Evolutionary conservation across 2,329 filamentous ascomycete species (phyloP).

Genomic region (Leptographium procerum): DNA sequence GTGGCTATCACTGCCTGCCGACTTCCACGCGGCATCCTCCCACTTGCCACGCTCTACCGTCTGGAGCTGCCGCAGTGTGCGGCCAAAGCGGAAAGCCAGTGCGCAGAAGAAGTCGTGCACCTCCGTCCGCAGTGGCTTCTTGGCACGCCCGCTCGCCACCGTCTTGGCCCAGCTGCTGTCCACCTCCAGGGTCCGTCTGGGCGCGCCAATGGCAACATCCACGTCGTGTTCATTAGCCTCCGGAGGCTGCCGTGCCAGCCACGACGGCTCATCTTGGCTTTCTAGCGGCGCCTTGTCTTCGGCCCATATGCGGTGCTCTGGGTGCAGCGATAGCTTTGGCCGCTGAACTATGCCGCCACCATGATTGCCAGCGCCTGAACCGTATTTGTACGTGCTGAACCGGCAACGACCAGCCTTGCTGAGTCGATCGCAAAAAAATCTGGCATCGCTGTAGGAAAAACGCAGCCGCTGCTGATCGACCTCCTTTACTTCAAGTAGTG

Average conservation of each 20-base stretch:
- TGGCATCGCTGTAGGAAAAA: conserved; percentile 20
- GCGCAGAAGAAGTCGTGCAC: conserved; percentile 16
- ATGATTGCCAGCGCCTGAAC: conserved; percentile 6
- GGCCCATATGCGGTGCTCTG: conserved; percentile 17
- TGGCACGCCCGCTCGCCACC: conserved; percentile 1
- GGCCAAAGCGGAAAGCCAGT: conserved; percentile 18
- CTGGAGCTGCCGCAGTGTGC: conserved; percentile 15
- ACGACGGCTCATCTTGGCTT: neutral
- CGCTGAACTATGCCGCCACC: conserved; percentile 18
- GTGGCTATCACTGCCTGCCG: neutral
- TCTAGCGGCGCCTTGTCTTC: neutral
- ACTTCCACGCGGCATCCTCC: neutral
- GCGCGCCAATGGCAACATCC: conserved; percentile 11
- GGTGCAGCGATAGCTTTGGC: conserved; percentile 17
- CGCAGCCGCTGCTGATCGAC: conserved; percentile 10
- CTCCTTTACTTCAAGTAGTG: neutral
- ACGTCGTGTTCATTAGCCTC: neutral
- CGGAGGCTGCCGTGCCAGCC: neutral
- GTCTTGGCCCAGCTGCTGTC: conserved; percentile 10
- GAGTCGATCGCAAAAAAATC: conserved; percentile 20
- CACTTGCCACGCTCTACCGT: neutral
- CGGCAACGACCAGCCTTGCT: conserved; percentile 9
- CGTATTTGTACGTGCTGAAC: conserved; percentile 6
- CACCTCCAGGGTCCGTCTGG: conserved; percentile 8
- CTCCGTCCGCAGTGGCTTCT: neutral